Percentiles rank a stretch among this genome's conserved stretches.
phyloP scores from a whole-genome alignment of 2,329 filamentous ascomycete genomes.

The Aspergillus uvarum region DNA sequence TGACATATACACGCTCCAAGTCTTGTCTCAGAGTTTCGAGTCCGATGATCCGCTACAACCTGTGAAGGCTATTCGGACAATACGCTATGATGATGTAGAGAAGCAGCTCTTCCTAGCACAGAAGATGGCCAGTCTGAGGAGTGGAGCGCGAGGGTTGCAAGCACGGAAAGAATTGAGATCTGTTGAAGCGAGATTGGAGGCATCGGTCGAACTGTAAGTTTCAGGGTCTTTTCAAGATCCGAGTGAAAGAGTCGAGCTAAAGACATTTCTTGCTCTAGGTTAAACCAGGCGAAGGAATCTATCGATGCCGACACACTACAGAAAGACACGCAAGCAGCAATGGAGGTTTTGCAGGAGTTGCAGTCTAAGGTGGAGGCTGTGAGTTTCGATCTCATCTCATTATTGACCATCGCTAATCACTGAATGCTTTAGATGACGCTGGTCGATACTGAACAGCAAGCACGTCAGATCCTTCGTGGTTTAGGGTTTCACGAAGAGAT shows the following conservation, averaged over 20 bases:
- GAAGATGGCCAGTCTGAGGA: conserved; percentile 71
- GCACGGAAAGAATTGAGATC: conserved; percentile 72
- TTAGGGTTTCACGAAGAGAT: conserved; percentile 68
- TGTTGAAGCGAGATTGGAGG: conserved; percentile 65
- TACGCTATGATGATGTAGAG: conserved; percentile 63
- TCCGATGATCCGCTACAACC: conserved; percentile 57
- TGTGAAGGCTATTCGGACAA: conserved; percentile 59
- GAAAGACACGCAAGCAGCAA: conserved; percentile 66
- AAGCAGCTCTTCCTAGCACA: conserved; percentile 66
- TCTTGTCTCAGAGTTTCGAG: conserved; percentile 62
- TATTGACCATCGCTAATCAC: background rate
- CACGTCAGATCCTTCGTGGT: conserved; percentile 65
- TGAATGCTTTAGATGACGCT: conserved; percentile 49
- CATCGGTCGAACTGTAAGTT: conserved; percentile 55
- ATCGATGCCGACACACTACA: conserved; percentile 60
- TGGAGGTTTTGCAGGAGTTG: conserved; percentile 67
- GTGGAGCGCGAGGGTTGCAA: conserved; percentile 71
- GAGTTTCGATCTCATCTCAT: conserved; percentile 3
- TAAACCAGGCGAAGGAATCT: conserved; percentile 55
- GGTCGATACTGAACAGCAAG: conserved; percentile 63
- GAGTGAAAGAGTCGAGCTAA: background rate
- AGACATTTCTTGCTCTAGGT: conserved; percentile 19
- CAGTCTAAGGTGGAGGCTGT: conserved; percentile 67
- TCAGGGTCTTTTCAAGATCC: background rate
- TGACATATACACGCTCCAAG: conserved; percentile 28